phyloP scores from a whole-genome alignment of 441 rosid genomes.

The Omphalea diandra region DNA sequence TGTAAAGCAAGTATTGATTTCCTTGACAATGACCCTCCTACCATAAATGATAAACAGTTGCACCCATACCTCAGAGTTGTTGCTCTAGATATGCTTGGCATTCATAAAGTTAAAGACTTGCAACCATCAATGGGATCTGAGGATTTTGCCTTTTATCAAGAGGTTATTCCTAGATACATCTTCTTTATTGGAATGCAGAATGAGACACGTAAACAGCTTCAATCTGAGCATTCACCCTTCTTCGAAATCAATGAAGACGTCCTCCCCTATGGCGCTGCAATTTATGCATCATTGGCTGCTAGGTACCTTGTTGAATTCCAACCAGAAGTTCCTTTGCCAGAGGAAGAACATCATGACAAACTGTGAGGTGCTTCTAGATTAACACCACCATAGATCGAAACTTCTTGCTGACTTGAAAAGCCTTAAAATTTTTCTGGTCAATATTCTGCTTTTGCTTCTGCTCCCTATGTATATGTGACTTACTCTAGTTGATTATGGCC shows the following conservation, averaged over 20 bases:
- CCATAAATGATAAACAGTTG: conserved; percentile 55
- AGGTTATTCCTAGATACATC: conserved; percentile 65
- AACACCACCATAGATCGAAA: background rate
- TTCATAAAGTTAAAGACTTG: conserved; percentile 48
- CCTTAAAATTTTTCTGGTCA: conserved; percentile 1
- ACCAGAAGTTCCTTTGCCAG: conserved; percentile 24
- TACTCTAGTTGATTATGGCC: too few relatives aligned
- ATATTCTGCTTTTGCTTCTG: conserved; percentile 2
- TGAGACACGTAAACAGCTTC: conserved; percentile 35
- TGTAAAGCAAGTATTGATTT: conserved; percentile 71
- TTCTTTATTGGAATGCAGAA: conserved; percentile 67
- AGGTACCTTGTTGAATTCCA: conserved; percentile 52
- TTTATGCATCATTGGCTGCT: conserved; percentile 80
- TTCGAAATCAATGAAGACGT: conserved; percentile 66
- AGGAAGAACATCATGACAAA: conserved; percentile 52
- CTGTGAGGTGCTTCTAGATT: conserved; percentile 32
- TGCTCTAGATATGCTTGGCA: conserved; percentile 67
- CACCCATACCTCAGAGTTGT: conserved; percentile 53
- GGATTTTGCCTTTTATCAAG: conserved; percentile 87
- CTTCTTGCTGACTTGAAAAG: too few relatives aligned
- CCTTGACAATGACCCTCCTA: conserved; percentile 50
- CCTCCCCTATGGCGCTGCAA: conserved; percentile 87
- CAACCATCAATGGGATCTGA: conserved; percentile 84
- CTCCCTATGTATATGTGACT: conserved; percentile 11
- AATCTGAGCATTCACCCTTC: conserved; percentile 54